These are phyloP conservation scores for Ambrosiella cleistominuta DNA, from an alignment of 2,329 filamentous ascomycete species.

Conservation along the genomic window DNA sequence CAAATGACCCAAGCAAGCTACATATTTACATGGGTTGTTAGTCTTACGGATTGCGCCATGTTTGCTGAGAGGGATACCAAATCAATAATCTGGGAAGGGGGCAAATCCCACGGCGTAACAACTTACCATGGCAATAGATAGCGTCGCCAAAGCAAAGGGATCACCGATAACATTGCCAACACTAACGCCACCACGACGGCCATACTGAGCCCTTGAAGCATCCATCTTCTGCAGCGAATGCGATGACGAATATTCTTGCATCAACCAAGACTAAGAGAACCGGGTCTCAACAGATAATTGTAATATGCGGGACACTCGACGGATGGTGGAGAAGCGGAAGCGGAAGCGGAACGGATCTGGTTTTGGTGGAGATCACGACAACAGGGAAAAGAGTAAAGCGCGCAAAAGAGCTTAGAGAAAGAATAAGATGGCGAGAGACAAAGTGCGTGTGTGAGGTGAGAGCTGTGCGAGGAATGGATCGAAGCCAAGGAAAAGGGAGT, in stretches of 20 bases:
- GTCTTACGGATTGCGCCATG: conserved; percentile 1
- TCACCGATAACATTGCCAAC: conserved; percentile 86
- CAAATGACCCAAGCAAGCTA: conserved; percentile 92
- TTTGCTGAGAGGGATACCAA: neutral
- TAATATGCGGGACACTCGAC: neutral
- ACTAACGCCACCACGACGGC: conserved; percentile 45
- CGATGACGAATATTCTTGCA: conserved; percentile 58
- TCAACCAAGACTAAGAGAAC: conserved; percentile 22
- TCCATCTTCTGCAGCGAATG: conserved; percentile 72
- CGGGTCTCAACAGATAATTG: neutral
- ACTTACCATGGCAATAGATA: conserved; percentile 80
- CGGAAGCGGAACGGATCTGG: neutral
- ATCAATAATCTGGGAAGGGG: neutral
- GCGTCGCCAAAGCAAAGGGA: conserved; percentile 84
- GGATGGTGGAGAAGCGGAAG: neutral
- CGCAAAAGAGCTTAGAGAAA: neutral
- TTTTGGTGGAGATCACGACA: neutral
- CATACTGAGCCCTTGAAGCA: conserved; percentile 40
- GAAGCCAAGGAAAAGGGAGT: too few species aligned
- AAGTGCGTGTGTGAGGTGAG: neutral
- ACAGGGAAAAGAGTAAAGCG: neutral
- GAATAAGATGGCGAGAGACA: neutral
- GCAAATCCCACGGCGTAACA: neutral
- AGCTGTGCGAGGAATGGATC: too few species aligned
- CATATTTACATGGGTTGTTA: conserved; percentile 13